A percentile compares a stretch with the other conserved stretches of the same genome.
Conservation (phyloP, 2,329 filamentous ascomycete species). For the Talaromyces atroroseus region DNA sequence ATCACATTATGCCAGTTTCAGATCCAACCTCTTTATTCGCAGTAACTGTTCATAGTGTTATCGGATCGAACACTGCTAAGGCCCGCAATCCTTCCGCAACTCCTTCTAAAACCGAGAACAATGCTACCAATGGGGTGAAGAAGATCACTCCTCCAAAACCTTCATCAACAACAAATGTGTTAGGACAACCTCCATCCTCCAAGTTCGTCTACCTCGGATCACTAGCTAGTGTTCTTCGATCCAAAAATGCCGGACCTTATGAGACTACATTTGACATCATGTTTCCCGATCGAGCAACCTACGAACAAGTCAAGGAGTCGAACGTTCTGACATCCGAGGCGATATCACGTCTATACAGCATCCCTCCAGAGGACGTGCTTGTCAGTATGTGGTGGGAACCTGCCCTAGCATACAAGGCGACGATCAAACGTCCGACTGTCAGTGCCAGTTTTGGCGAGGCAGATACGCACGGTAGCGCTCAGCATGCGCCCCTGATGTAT, state of each 20-base stretch:
- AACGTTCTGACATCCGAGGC: neutral
- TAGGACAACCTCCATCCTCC: neutral
- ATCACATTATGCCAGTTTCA: constrained; percentile 1
- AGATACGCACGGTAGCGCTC: neutral
- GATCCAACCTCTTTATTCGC: neutral
- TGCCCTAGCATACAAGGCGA: constrained; percentile 9
- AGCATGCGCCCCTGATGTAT: constrained; percentile 1
- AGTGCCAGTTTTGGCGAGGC: neutral
- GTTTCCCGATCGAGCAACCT: neutral
- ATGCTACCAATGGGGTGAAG: neutral
- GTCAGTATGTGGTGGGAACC: constrained; percentile 3
- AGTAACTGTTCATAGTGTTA: neutral
- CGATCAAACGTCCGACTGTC: constrained; percentile 1
- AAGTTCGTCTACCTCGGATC: neutral
- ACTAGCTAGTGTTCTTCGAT: neutral
- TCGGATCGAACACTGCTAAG: neutral
- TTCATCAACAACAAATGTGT: neutral
- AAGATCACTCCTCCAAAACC: neutral
- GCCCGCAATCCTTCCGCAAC: neutral
- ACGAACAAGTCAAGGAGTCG: constrained; percentile 1
- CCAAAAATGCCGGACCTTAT: constrained; percentile 4
- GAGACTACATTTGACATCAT: constrained; percentile 5
- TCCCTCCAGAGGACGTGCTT: neutral
- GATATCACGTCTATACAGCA: neutral
- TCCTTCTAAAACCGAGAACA: neutral